Percentiles rank a stretch among this genome's conserved stretches.
Conservation (phyloP, 257 asterid genomes). For the Anisodus acutangulus region DNA sequence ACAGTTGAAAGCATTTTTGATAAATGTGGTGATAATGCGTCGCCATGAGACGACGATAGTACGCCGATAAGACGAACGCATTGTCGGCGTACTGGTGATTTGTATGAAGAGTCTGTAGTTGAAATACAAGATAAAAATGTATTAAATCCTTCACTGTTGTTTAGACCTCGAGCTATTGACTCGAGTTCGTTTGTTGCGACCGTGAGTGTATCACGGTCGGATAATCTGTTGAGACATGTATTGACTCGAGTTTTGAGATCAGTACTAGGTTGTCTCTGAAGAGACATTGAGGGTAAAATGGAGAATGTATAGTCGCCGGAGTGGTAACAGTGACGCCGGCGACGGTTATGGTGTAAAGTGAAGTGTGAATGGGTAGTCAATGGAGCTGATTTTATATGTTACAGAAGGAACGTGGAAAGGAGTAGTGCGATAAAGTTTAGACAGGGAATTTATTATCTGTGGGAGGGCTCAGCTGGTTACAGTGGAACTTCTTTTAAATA, state of each 20-base stretch:
- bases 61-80: conserved; percentile 70
- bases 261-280: conserved; percentile 44
- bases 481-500: background rate
- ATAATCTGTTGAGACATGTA: conserved; percentile 64
- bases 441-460: conserved; percentile 19
- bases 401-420: conserved; percentile 47
- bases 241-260: conserved; percentile 66
- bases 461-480: conserved; percentile 14
- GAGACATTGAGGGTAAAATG: conserved; percentile 36
- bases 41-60: conserved; percentile 77
- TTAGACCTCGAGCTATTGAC: conserved; percentile 56
- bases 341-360: conserved; percentile 19
- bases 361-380: background rate
- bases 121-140: conserved; percentile 70
- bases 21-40: conserved; percentile 68
- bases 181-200: conserved; percentile 79
- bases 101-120: conserved; percentile 70
- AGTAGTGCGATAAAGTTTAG: conserved; percentile 13
- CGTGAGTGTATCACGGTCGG: conserved; percentile 81
- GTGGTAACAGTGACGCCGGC: conserved; percentile 36
- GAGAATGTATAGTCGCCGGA: background rate
- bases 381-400: conserved; percentile 48
- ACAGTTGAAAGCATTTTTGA: conserved; percentile 67
- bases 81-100: conserved; percentile 90
- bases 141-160: conserved; percentile 52